A percentile compares a stretch with the other conserved stretches of the same genome.
Evolutionary conservation across 2,329 filamentous ascomycete genomes (phyloP).

Genomic region (Teratosphaeria viscida): DNA sequence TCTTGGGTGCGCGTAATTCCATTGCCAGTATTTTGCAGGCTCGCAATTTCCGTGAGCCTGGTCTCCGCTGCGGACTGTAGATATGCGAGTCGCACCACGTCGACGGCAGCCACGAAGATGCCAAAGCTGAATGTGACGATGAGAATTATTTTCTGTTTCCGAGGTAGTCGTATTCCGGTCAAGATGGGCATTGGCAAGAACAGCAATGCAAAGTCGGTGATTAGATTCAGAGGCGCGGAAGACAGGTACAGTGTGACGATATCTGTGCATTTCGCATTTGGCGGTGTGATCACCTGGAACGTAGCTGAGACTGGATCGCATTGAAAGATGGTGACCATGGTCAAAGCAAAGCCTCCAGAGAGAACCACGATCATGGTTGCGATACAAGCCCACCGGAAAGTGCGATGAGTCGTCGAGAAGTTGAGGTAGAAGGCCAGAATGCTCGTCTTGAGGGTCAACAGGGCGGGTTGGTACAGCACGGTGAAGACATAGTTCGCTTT

Average conservation of each 20-base stretch:
- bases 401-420: slow-evolving; percentile 64
- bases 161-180: slow-evolving; percentile 73
- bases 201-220: slow-evolving; percentile 80
- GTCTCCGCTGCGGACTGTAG: slow-evolving; percentile 59
- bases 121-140: slow-evolving; percentile 79
- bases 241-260: slow-evolving; percentile 55
- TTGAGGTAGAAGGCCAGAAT: slow-evolving; percentile 84
- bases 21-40: slow-evolving; percentile 13
- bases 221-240: slow-evolving; percentile 82
- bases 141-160: slow-evolving; percentile 77
- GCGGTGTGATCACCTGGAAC: slow-evolving; percentile 44
- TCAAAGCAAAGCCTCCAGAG: slow-evolving; percentile 64
- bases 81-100: slow-evolving; percentile 83
- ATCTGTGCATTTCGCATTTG: slow-evolving; percentile 45
- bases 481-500: slow-evolving; percentile 50
- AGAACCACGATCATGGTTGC: slow-evolving; percentile 68
- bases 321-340: slow-evolving; percentile 79
- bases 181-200: slow-evolving; percentile 81
- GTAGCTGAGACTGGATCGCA: slow-evolving; percentile 65
- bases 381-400: slow-evolving; percentile 77
- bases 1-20: slow-evolving; percentile 27
- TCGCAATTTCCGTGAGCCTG: slow-evolving; percentile 33
- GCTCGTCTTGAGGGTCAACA: slow-evolving; percentile 90
- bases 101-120: slow-evolving; percentile 77
- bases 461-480: slow-evolving; percentile 64